These are phyloP conservation scores for Penicillium aurantiogriseum DNA, from an alignment of 2,329 filamentous ascomycete genomes.

Conservation along the genomic window DNA sequence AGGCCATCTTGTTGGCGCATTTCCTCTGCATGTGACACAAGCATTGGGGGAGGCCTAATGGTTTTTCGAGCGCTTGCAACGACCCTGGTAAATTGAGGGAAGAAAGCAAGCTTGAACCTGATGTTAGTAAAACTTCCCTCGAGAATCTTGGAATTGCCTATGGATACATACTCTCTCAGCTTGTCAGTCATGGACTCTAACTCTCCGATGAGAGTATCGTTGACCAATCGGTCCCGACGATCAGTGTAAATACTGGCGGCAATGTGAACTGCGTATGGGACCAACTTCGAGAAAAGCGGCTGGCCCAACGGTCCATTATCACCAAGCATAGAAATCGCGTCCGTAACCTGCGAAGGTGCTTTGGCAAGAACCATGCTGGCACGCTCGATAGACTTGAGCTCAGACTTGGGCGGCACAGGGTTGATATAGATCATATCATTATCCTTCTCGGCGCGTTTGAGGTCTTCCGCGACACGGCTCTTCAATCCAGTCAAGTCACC, in stretches of 20 bases:
- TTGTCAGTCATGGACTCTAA: conserved; percentile 77
- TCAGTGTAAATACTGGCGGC: conserved; percentile 95
- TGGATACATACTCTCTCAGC: conserved; percentile 63
- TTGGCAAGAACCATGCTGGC: conserved; percentile 83
- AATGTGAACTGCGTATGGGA: conserved; percentile 92
- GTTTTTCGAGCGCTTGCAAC: conserved; percentile 90
- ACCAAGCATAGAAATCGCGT: conserved; percentile 76
- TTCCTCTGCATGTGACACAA: conserved; percentile 90
- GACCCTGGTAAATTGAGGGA: conserved; percentile 88
- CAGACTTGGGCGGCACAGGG: conserved; percentile 80
- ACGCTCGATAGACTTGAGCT: conserved; percentile 79
- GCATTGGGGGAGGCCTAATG: conserved; percentile 77
- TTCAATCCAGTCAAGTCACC: conserved; percentile 82
- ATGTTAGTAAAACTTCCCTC: conserved; percentile 10
- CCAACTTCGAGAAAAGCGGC: conserved; percentile 83
- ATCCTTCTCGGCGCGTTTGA: conserved; percentile 91
- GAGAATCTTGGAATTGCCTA: too few relatives aligned
- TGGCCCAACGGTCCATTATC: conserved; percentile 77
- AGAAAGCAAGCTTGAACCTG: conserved; percentile 56
- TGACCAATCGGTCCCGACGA: conserved; percentile 83
- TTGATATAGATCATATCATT: conserved; percentile 93
- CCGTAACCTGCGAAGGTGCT: conserved; percentile 76
- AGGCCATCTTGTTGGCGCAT: conserved; percentile 87
- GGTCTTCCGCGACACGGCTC: conserved; percentile 75
- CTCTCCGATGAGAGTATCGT: conserved; percentile 80